Evolutionary conservation across 306 rosid genomes (phyloP), one percentile per base, ranked within the genome.

Genomic region (Cicer bijugum): DNA sequence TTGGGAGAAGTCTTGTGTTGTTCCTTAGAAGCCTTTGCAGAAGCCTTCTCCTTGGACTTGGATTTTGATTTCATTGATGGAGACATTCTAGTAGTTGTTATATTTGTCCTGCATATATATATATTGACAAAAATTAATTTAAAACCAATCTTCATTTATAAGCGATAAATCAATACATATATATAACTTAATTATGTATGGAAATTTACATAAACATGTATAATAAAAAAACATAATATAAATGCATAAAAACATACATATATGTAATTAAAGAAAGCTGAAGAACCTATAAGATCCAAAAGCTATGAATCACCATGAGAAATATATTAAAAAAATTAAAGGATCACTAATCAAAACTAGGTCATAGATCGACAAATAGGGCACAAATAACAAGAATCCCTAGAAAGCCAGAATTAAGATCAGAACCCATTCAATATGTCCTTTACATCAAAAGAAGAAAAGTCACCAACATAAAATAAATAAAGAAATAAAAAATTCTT

Each of bases 1-100:
- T 83, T 89, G 8, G 85, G 20, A 66, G 86, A 72, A 80, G 85
- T 64, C 75, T 81, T 81, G 16, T 84, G 93, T 12, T 82, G 79
- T 66, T 89, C 96, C 81, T 88, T 89, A 45, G 74, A 65, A 14
- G 87, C 83, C 83, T 42, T 77, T 42, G 79, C 64, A 50, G 81
- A 75, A 58, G 75, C 66, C 75, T 78, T 82, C 56, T 78, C 90
- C 81, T 87, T 87, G 35, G 91, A 86, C 78, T 87, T 91, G 20
- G 97, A 80, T 79, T 89, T 89, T 4, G 92, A 88, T 83, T 80
- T 91, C 68, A 88, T 82, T 69, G 93, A 80, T 67, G 83, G 92
- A 83, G 97, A 91, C 97, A 91, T 91, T 87, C 61, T 88, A 63
- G 50, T 59, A 69, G 51, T 44, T 75, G 28, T 63, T 63, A 6